Percentiles rank a stretch among this genome's conserved stretches.
Conservation (phyloP, 768 basidiomycete genomes). For the Mycena galopus region DNA sequence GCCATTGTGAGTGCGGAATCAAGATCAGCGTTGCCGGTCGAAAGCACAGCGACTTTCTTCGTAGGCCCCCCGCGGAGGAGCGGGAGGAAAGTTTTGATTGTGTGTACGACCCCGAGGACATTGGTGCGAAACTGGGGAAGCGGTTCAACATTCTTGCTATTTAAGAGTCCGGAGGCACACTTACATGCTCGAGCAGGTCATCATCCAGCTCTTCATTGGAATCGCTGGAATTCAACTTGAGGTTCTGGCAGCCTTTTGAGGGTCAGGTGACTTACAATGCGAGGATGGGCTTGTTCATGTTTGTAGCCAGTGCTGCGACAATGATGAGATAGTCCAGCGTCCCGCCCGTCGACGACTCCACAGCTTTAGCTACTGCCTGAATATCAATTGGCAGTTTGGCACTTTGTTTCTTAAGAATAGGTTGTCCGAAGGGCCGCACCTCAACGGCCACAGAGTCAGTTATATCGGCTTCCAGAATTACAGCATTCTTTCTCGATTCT, state of each 20-base stretch:
- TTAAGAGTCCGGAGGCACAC: constrained; percentile 10
- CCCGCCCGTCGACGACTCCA: constrained; percentile 23
- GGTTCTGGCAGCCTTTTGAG: constrained; percentile 20
- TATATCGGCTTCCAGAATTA: constrained; percentile 27
- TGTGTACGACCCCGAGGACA: constrained; percentile 28
- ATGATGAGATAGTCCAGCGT: constrained; percentile 30
- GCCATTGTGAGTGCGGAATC: constrained; percentile 22
- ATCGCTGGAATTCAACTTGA: constrained; percentile 24
- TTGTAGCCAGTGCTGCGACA: constrained; percentile 22
- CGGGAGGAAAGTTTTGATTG: constrained; percentile 26
- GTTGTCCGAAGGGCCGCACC: constrained; percentile 24
- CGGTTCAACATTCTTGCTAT: constrained; percentile 20
- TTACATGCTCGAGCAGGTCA: constrained; percentile 27
- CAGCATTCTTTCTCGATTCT: constrained; percentile 20
- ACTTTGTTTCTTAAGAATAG: constrained; percentile 18
- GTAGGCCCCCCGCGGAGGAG: constrained; percentile 22
- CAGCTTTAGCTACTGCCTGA: constrained; percentile 23
- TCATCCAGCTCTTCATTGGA: constrained; percentile 23
- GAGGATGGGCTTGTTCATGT: constrained; percentile 27
- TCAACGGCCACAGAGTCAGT: constrained; percentile 24
- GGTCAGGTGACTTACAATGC: constrained; percentile 24
- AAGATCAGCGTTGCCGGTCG: constrained; percentile 22
- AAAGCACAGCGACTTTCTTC: constrained; percentile 25
- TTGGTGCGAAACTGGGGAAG: constrained; percentile 26
- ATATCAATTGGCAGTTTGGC: constrained; percentile 14